A percentile compares a stretch with the other conserved stretches of the same genome.
Evolutionary conservation across 2,329 filamentous ascomycete genomes (phyloP).

Genomic region (Neonectria ditissima): DNA sequence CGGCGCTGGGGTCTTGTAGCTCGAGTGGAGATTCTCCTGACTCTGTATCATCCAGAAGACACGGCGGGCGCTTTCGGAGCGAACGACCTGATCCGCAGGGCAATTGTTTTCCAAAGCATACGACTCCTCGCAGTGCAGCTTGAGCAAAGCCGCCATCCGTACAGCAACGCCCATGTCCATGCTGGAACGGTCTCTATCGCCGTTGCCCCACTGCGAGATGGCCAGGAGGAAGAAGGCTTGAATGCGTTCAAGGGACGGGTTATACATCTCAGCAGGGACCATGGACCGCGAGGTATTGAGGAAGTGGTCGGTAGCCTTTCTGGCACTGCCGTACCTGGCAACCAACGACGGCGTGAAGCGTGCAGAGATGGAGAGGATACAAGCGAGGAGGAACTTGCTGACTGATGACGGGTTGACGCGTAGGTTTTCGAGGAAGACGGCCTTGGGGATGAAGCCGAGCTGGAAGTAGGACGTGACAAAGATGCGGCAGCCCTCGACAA

Average conservation of each 20-base stretch:
- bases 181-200: slow-evolving; percentile 46
- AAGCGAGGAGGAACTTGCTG: slow-evolving; percentile 46
- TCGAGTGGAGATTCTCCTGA: slow-evolving; percentile 53
- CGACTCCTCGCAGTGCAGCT: slow-evolving; percentile 52
- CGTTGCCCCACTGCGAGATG: slow-evolving; percentile 51
- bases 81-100: slow-evolving; percentile 46
- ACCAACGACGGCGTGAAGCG: slow-evolving; percentile 47
- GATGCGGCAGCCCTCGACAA: slow-evolving; percentile 45
- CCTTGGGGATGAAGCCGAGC: slow-evolving; percentile 49
- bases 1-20: slow-evolving; percentile 47
- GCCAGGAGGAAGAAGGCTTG: slow-evolving; percentile 49
- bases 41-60: slow-evolving; percentile 55
- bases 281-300: slow-evolving; percentile 40
- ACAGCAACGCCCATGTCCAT: slow-evolving; percentile 55
- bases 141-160: slow-evolving; percentile 50
- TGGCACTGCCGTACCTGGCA: slow-evolving; percentile 38
- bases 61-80: slow-evolving; percentile 49
- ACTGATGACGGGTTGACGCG: slow-evolving; percentile 32
- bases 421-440: slow-evolving; percentile 46
- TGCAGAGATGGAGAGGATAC: slow-evolving; percentile 48
- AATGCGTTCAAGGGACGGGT: slow-evolving; percentile 44
- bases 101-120: slow-evolving; percentile 45
- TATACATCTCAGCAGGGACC: slow-evolving; percentile 46
- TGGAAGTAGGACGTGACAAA: slow-evolving; percentile 48
- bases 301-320: slow-evolving; percentile 45